Conservation (phyloP, 257 asterid species). For the Fraxinus cuspidata region DNA sequence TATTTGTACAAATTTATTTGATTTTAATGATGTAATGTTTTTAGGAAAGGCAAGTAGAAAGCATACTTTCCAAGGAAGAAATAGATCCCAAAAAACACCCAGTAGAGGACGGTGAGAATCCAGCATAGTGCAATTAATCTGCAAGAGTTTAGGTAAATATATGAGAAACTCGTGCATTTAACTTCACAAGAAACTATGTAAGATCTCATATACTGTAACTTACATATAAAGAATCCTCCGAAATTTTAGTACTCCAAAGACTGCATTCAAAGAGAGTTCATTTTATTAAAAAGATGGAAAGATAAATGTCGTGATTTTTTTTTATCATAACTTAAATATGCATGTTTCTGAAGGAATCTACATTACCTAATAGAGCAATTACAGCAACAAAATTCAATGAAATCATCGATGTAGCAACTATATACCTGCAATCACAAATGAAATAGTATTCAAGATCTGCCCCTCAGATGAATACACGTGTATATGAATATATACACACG, state of each 20-base stretch:
- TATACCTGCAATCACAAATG: conserved; percentile 49
- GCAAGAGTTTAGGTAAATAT: conserved; percentile 19
- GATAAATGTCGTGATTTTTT: not conserved
- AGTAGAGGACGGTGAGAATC: conserved; percentile 58
- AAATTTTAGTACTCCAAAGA: conserved; percentile 37
- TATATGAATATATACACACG: too few species aligned
- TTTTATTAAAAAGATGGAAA: not conserved
- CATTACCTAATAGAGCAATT: conserved; percentile 58
- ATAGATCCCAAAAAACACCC: conserved; percentile 68
- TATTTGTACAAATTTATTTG: not conserved
- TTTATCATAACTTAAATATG: not conserved
- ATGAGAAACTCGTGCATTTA: conserved; percentile 9
- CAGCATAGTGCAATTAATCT: conserved; percentile 64
- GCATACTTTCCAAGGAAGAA: conserved; percentile 64
- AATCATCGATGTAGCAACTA: conserved; percentile 43
- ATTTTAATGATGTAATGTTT: not conserved
- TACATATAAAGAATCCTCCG: conserved; percentile 34
- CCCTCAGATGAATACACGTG: too few species aligned
- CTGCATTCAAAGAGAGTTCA: conserved; percentile 33
- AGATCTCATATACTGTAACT: conserved; percentile 16
- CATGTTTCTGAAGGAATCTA: not conserved
- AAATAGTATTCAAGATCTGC: not conserved
- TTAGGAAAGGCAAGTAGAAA: not conserved
- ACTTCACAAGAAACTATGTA: not conserved
- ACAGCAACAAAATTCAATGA: conserved; percentile 55